A percentile compares a stretch with the other conserved stretches of the same genome.
Conservation (phyloP, 495 filamentous ascomycete genomes). For the Aspergillus panamensis region DNA sequence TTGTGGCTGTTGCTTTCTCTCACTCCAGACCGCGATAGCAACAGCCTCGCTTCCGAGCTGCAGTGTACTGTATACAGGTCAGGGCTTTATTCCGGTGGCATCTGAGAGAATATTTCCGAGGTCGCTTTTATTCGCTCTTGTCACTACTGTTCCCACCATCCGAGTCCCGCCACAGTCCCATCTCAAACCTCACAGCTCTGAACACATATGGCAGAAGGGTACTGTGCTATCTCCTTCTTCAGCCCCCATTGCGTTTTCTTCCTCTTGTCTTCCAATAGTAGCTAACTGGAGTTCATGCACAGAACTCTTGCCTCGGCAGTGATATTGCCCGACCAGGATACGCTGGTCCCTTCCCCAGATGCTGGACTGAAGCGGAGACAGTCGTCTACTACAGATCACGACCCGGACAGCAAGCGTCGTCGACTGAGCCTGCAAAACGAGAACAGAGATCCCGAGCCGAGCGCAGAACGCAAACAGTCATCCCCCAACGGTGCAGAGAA, state of each 20-base stretch:
- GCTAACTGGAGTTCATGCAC: not conserved
- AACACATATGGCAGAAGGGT: conserved; percentile 34
- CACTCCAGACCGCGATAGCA: conserved; percentile 15
- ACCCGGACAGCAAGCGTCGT: conserved; percentile 54
- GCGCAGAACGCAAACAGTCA: conserved; percentile 16
- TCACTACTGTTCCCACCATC: not conserved
- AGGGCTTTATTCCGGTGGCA: not conserved
- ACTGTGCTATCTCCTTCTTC: conserved; percentile 6
- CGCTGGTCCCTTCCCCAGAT: conserved; percentile 28
- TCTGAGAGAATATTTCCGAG: not conserved
- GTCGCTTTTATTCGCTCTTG: not conserved
- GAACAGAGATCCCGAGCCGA: conserved; percentile 14
- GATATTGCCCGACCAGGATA: conserved; percentile 53
- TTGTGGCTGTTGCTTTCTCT: not conserved
- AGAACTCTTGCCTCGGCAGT: conserved; percentile 63
- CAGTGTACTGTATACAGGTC: not conserved
- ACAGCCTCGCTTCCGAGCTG: not conserved
- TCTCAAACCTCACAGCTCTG: not conserved
- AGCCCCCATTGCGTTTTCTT: not conserved
- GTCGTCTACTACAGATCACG: conserved; percentile 52
- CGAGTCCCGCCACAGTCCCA: not conserved
- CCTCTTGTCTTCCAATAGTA: not conserved
- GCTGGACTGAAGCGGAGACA: conserved; percentile 52
- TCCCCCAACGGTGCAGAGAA: conserved; percentile 22
- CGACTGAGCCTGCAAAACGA: conserved; percentile 39